Evolutionary conservation across 2,329 filamentous ascomycete species (phyloP).

Genomic region (Decorospora gaudefroyi): DNA sequence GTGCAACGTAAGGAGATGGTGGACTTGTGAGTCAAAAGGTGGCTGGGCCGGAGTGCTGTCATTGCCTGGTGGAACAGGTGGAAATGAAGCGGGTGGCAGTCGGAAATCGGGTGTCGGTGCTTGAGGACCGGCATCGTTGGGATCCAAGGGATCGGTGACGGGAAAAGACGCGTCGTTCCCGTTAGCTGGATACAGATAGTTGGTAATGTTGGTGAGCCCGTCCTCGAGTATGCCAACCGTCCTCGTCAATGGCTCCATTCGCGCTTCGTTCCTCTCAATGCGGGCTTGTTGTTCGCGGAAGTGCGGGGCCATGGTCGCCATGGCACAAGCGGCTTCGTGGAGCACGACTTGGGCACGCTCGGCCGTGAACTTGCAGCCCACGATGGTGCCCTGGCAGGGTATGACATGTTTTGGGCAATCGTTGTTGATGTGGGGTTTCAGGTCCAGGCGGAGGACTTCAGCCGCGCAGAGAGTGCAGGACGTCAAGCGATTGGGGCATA

Average conservation of each 20-base stretch:
- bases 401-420: slow-evolving; percentile 51
- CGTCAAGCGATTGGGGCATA: slow-evolving; percentile 57
- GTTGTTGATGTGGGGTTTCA: slow-evolving; percentile 49
- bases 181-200: slow-evolving; percentile 48
- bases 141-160: slow-evolving; percentile 42
- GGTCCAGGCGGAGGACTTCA: slow-evolving; percentile 50
- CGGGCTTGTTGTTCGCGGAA: slow-evolving; percentile 51
- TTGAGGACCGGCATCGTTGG: slow-evolving; percentile 40
- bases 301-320: slow-evolving; percentile 54
- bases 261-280: slow-evolving; percentile 52
- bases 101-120: slow-evolving; percentile 46
- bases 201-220: slow-evolving; percentile 51
- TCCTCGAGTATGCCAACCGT: slow-evolving; percentile 54
- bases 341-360: slow-evolving; percentile 47
- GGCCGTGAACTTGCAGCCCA: slow-evolving; percentile 51
- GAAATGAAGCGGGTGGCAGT: slow-evolving; percentile 42
- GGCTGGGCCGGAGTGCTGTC: slow-evolving; percentile 35
- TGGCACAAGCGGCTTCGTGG: slow-evolving; percentile 51
- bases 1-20: slow-evolving; percentile 64
- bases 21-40: slow-evolving; percentile 55
- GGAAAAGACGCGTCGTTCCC: slow-evolving; percentile 38
- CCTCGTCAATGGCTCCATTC: slow-evolving; percentile 50
- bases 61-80: slow-evolving; percentile 31
- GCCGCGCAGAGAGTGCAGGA: slow-evolving; percentile 51
- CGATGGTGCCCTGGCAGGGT: slow-evolving; percentile 50